Percentiles rank a stretch among this genome's conserved stretches.
These are phyloP conservation scores for Jackrogersella multiformis DNA, from an alignment of 495 filamentous ascomycete genomes.

Conservation along the genomic window DNA sequence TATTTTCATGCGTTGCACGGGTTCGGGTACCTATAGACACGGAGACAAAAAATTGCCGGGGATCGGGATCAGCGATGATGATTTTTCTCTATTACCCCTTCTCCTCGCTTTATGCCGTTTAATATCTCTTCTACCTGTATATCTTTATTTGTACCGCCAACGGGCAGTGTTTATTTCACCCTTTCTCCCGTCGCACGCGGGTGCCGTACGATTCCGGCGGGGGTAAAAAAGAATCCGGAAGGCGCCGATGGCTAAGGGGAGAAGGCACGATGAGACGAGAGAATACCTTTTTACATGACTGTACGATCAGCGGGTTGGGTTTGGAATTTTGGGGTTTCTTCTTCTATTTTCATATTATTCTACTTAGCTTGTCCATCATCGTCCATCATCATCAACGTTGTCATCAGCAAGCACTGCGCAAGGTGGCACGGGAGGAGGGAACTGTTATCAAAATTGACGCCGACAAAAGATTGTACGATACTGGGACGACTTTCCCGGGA, in stretches of 20 bases:
- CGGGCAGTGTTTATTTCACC: conserved; percentile 9
- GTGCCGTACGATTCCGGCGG: conserved; percentile 35
- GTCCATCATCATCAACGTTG: not conserved
- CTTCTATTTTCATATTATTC: not conserved
- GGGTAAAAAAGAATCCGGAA: conserved; percentile 9
- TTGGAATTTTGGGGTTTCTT: not conserved
- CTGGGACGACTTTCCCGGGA: not conserved
- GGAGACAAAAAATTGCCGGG: conserved; percentile 33
- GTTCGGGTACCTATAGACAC: conserved; percentile 37
- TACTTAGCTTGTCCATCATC: not conserved
- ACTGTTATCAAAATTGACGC: conserved; percentile 2
- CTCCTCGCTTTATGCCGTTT: conserved; percentile 15
- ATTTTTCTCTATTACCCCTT: conserved; percentile 11
- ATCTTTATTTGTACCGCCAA: conserved; percentile 15
- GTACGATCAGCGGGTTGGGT: conserved; percentile 40
- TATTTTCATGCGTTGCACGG: conserved; percentile 10
- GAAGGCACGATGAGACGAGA: conserved; percentile 34
- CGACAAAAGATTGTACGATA: conserved; percentile 7
- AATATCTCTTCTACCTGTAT: conserved; percentile 38
- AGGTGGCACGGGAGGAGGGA: conserved; percentile 4
- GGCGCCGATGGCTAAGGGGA: conserved; percentile 16
- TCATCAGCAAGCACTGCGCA: conserved; percentile 7
- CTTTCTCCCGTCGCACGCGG: not conserved
- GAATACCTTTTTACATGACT: conserved; percentile 29
- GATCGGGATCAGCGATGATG: conserved; percentile 38